Percentiles rank a stretch among this genome's conserved stretches.
Conservation (phyloP, 352 stramenopile genomes). For the Blastocystis hominis region DNA sequence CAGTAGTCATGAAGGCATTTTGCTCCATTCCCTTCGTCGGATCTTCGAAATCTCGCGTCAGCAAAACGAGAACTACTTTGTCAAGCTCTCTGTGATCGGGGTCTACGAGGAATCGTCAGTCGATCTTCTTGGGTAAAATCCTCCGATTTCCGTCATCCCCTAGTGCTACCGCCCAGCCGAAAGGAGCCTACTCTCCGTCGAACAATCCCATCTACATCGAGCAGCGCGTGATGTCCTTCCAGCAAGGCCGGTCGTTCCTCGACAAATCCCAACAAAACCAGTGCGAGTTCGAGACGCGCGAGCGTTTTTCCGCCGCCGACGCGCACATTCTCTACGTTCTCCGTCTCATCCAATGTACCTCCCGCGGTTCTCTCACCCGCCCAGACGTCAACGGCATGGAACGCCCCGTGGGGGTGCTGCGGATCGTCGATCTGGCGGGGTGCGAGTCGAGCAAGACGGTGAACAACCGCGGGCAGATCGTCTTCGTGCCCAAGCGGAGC, state of each 20-base stretch:
- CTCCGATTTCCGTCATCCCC: background rate
- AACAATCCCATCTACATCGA: background rate
- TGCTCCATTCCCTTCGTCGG: background rate
- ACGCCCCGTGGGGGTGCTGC: background rate
- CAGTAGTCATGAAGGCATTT: background rate
- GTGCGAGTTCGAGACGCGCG: background rate
- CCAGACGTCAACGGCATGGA: background rate
- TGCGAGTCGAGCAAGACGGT: background rate
- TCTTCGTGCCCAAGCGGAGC: background rate
- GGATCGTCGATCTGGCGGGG: conserved; percentile 1
- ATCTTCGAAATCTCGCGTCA: background rate
- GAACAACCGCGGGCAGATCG: background rate
- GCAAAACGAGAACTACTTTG: background rate
- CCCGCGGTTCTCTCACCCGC: background rate
- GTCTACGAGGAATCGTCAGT: background rate
- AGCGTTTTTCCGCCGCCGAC: background rate
- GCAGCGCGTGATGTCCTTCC: background rate
- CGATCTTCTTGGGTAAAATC: background rate
- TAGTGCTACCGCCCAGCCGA: background rate
- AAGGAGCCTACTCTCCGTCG: background rate
- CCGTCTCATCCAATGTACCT: background rate
- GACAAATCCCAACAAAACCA: background rate
- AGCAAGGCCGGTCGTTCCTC: background rate
- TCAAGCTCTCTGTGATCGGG: background rate
- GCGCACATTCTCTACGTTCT: background rate